A percentile compares a stretch with the other conserved stretches of the same genome.
These are phyloP conservation scores for Closterium sp. DNA, from an alignment of 139 green algal genomes.

Conservation along the genomic window DNA sequence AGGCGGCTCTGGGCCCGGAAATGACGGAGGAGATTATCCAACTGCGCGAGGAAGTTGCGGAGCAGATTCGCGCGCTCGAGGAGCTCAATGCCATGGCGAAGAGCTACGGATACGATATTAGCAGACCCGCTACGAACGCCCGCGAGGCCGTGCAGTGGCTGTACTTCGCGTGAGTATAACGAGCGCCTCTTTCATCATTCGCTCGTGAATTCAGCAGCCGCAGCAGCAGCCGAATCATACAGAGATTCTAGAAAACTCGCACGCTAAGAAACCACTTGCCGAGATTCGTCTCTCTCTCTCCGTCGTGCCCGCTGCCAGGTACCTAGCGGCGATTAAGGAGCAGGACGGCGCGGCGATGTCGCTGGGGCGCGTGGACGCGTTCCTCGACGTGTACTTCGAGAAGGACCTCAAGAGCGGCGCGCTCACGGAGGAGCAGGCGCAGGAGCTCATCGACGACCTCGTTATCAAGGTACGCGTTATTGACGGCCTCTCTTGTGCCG, in stretches of 20 bases:
- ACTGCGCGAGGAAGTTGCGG: constrained; percentile 46
- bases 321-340: constrained; percentile 75
- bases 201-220: neutral
- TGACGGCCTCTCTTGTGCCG: neutral
- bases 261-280: too few species aligned
- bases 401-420: constrained; percentile 54
- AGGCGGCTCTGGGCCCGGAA: constrained; percentile 21
- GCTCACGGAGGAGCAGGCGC: constrained; percentile 61
- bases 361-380: constrained; percentile 76
- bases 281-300: too few species aligned
- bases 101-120: constrained; percentile 69
- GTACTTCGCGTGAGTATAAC: constrained; percentile 62
- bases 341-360: constrained; percentile 78
- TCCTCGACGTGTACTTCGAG: constrained; percentile 77
- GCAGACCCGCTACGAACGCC: constrained; percentile 56
- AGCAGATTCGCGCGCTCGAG: constrained; percentile 69
- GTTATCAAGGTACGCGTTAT: constrained; percentile 64
- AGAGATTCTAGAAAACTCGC: too few species aligned
- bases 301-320: constrained; percentile 28
- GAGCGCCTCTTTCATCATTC: neutral
- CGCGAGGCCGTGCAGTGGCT: constrained; percentile 74
- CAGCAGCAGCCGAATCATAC: too few species aligned
- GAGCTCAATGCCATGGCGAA: constrained; percentile 73
- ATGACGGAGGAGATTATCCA: constrained; percentile 25
- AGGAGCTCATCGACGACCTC: constrained; percentile 73